Evolutionary conservation across 352 stramenopile species (phyloP).

Genomic region (Globisporangium mamillatum): DNA sequence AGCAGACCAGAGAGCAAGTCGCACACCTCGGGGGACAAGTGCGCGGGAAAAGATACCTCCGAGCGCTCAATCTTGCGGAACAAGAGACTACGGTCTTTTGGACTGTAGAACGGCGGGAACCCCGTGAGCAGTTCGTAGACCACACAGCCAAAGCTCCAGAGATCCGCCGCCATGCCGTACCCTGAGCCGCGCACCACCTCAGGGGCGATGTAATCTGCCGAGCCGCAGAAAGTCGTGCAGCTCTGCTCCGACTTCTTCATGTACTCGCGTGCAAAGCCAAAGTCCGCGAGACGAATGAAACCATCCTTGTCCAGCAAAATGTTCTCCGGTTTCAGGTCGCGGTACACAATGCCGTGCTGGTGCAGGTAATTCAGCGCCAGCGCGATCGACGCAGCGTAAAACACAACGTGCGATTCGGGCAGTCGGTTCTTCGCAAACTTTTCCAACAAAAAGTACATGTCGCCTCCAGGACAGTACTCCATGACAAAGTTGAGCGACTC

Average conservation of each 20-base stretch:
- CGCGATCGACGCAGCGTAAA: constrained; percentile 97
- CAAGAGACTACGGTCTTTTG: constrained; percentile 86
- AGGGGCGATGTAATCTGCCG: constrained; percentile 82
- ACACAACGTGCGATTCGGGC: constrained; percentile 88
- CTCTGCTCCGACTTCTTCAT: constrained; percentile 52
- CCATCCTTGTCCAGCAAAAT: constrained; percentile 87
- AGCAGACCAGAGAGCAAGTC: constrained; percentile 61
- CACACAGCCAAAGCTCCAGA: constrained; percentile 90
- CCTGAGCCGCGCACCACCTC: constrained; percentile 72
- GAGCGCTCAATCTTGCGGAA: constrained; percentile 96
- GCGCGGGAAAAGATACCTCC: constrained; percentile 90
- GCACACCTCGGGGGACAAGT: constrained; percentile 72
- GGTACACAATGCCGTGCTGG: constrained; percentile 76
- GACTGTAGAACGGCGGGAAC: constrained; percentile 92
- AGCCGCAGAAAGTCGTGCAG: constrained; percentile 82
- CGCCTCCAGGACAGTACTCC: constrained; percentile 97
- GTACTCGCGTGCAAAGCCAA: constrained; percentile 67
- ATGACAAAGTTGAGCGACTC: constrained; percentile 98
- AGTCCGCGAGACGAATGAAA: constrained; percentile 86
- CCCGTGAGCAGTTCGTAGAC: constrained; percentile 83
- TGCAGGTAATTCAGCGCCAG: constrained; percentile 92
- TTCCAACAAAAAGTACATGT: constrained; percentile 94
- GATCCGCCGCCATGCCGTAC: constrained; percentile 73
- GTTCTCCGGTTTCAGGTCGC: constrained; percentile 92
- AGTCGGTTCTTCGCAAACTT: constrained; percentile 92